Evolutionary conservation across 768 basidiomycete species (phyloP).

Genomic region (Rhizopogon roseolus): DNA sequence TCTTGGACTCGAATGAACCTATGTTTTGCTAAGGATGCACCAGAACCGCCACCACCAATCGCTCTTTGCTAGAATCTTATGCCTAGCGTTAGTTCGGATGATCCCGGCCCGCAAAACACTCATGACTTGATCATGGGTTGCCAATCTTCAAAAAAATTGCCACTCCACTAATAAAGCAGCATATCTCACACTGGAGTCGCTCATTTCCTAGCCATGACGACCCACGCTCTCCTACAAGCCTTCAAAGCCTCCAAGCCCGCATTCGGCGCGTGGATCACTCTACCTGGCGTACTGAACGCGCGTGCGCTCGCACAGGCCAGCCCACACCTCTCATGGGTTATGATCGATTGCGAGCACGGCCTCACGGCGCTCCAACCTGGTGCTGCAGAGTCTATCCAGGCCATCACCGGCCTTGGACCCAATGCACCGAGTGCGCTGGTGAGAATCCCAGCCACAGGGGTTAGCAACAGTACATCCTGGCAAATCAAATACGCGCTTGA

Average conservation of each 20-base stretch:
- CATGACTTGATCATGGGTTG: background rate
- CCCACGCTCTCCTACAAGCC: constrained; percentile 48
- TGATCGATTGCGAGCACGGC: constrained; percentile 69
- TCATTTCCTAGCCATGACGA: constrained; percentile 34
- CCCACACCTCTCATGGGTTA: constrained; percentile 55
- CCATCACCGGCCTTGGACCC: constrained; percentile 42
- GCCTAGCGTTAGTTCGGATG: no score
- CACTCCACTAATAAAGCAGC: no score
- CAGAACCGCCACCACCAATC: no score
- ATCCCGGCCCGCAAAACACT: background rate
- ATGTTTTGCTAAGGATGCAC: no score
- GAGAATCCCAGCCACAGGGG: constrained; percentile 60
- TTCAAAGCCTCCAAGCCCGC: constrained; percentile 55
- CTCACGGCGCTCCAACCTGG: constrained; percentile 50
- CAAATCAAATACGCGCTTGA: constrained; percentile 72
- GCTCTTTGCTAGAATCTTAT: no score
- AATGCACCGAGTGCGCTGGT: constrained; percentile 51
- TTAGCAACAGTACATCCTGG: constrained; percentile 53
- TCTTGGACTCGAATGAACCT: no score
- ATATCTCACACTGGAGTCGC: background rate
- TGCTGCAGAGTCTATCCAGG: constrained; percentile 50
- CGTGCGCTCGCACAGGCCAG: constrained; percentile 55
- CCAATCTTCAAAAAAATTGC: background rate
- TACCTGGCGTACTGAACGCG: constrained; percentile 55
- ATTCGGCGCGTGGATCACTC: constrained; percentile 63